Evolutionary conservation across 805 yeast species (phyloP).

Genomic region (Cyberlindnera americana): DNA sequence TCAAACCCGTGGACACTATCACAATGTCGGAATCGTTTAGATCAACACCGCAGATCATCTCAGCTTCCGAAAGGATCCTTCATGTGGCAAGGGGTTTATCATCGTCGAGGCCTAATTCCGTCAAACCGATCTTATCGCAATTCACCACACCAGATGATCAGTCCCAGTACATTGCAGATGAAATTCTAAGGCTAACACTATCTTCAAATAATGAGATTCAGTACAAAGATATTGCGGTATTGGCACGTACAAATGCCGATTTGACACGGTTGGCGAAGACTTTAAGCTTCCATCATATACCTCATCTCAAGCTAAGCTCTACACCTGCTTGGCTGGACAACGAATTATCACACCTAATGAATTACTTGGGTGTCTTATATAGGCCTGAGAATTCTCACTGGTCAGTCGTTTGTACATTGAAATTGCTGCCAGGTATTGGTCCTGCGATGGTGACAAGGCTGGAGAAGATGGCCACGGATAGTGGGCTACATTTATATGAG

Average conservation of each 20-base stretch:
- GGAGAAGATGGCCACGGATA: conserved; percentile 10
- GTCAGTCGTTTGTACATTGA: conserved; percentile 27
- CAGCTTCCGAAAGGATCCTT: conserved; percentile 34
- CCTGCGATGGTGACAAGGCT: conserved; percentile 23
- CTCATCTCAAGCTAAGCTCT: conserved; percentile 39
- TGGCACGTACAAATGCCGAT: conserved; percentile 51
- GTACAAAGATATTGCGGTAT: conserved; percentile 48
- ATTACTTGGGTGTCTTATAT: conserved; percentile 41
- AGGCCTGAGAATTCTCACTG: conserved; percentile 30
- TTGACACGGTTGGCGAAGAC: conserved; percentile 37
- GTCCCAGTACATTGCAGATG: conserved; percentile 40
- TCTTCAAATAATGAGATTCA: conserved; percentile 40
- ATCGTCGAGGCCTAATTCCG: conserved; percentile 1
- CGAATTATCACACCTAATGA: conserved; percentile 41
- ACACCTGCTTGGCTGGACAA: conserved; percentile 50
- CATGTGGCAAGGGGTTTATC: conserved; percentile 5
- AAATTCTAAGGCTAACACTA: conserved; percentile 39
- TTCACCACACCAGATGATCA: conserved; percentile 35
- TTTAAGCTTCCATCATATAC: conserved; percentile 40
- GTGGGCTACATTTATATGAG: conserved; percentile 10
- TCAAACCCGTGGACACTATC: conserved; percentile 22
- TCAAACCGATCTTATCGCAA: conserved; percentile 21
- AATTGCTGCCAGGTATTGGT: conserved; percentile 24
- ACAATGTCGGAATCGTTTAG: conserved; percentile 53
- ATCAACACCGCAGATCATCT: conserved; percentile 53